Evolutionary conservation across 768 basidiomycete species (phyloP).

Genomic region (Cystoderma amianthinum): DNA sequence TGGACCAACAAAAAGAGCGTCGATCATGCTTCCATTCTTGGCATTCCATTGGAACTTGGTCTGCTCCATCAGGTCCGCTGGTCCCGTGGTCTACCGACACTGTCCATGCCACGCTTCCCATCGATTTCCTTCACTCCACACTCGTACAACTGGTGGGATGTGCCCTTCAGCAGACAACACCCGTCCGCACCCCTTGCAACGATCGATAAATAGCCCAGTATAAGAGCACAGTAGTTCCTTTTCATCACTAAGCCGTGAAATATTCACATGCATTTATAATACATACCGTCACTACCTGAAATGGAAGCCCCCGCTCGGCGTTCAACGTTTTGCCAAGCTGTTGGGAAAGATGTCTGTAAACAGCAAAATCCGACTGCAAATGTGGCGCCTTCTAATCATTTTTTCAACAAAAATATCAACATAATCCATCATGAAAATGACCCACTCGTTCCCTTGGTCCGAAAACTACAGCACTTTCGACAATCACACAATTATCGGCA

Average conservation of each 20-base stretch:
- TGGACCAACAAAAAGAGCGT: neutral
- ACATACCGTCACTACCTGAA: conserved; percentile 47
- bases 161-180: conserved; percentile 67
- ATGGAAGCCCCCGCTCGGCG: conserved; percentile 40
- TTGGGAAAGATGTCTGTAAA: conserved; percentile 62
- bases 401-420: conserved; percentile 3
- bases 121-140: conserved; percentile 32
- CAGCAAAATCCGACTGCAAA: conserved; percentile 59
- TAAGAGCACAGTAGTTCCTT: conserved; percentile 53
- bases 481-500: conserved; percentile 26
- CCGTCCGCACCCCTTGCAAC: conserved; percentile 54
- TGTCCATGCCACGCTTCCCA: conserved; percentile 51
- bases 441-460: conserved; percentile 68
- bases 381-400: conserved; percentile 53
- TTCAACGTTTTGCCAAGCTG: conserved; percentile 57
- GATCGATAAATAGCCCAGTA: conserved; percentile 51
- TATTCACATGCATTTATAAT: conserved; percentile 2
- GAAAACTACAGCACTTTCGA: conserved; percentile 64
- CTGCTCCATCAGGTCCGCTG: conserved; percentile 1
- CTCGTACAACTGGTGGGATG: conserved; percentile 62
- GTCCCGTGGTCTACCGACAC: conserved; percentile 10
- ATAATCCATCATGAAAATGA: neutral
- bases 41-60: conserved; percentile 10
- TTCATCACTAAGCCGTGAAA: conserved; percentile 5
- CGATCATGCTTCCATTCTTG: conserved; percentile 1